Evolutionary conservation across 2,329 filamentous ascomycete genomes (phyloP), one percentile per base, ranked within the genome.

Genomic region (Pseudogymnoascus sp.): DNA sequence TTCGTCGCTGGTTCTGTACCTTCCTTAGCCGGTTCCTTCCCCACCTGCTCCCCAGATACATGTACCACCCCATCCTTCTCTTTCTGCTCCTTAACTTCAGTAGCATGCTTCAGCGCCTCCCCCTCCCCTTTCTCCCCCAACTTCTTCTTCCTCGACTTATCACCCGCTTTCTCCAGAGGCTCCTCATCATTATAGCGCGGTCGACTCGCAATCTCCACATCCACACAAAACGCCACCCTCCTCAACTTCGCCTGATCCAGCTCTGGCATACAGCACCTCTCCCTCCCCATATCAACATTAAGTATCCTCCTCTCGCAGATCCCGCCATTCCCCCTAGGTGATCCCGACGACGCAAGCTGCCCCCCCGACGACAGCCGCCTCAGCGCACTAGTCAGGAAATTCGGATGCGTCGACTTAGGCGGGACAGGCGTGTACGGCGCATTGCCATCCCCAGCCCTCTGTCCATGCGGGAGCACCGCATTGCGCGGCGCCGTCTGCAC

Each of bases 191-290:
- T 77, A 69, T 96, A 95, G 69, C 85, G 87, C 23, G 93, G 91
- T 72, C 91, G 87, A 0, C 92, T 91, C 2, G 93, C 93, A 71
- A 99, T 96, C 75, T 99, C 95, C 3, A 99, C 93, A 72, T 99
- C 95, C 2, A 99, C 95, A 69, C 91, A 96, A 72, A 99, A 99
- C 0, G 93, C 90, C 0, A 99, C 95, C 62, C 92, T 86, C 62
- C 91, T 85, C 65, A 99, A 76, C 73, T 95, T 96, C 59, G 85
- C 84, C 70, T 88, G 85, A 68, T 92, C 87, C 56, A 99, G 79
- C 68, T 96, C 93, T 3, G 84, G 79, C 31, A 97, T 85, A 23
- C 85, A 82, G 73, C 91, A 96, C 67, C 95, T 81, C 71, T 93
- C 87, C 43, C 95, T 85, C 68, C 88, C 83, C 7, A 79, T 85